A percentile compares a stretch with the other conserved stretches of the same genome.
phyloP scores from a whole-genome alignment of 805 yeast genomes.

The Ogataea pignaliae region DNA sequence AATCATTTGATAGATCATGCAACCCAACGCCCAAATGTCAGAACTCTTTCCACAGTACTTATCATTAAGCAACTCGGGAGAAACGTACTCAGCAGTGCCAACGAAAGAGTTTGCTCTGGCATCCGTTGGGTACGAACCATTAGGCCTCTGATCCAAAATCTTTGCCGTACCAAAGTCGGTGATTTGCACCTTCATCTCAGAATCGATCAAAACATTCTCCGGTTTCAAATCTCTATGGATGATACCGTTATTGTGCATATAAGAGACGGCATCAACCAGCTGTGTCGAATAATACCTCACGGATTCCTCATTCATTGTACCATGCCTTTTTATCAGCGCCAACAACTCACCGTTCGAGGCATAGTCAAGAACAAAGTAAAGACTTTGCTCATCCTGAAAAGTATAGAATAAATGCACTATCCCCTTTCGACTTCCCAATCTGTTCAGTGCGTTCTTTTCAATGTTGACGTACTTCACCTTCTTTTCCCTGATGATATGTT shows the following conservation, averaged over 20 bases:
- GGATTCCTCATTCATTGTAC: constrained; percentile 68
- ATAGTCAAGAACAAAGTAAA: constrained; percentile 73
- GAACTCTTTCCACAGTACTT: constrained; percentile 62
- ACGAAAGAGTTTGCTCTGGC: constrained; percentile 76
- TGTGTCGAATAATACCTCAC: constrained; percentile 69
- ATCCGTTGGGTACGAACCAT: constrained; percentile 59
- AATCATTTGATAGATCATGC: constrained; percentile 57
- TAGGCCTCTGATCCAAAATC: constrained; percentile 49
- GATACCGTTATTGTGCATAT: constrained; percentile 71
- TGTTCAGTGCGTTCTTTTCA: constrained; percentile 73
- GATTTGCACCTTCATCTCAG: constrained; percentile 55
- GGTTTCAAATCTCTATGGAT: constrained; percentile 83
- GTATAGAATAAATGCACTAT: constrained; percentile 69
- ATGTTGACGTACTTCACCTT: constrained; percentile 82
- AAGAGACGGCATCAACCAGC: constrained; percentile 65
- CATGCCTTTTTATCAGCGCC: constrained; percentile 59
- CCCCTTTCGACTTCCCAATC: constrained; percentile 58
- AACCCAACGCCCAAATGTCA: constrained; percentile 61
- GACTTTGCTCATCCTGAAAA: constrained; percentile 69
- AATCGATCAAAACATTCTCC: constrained; percentile 68
- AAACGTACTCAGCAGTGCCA: constrained; percentile 82
- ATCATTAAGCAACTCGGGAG: constrained; percentile 73
- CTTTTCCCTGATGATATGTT: constrained; percentile 75
- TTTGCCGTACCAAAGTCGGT: constrained; percentile 88
- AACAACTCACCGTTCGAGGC: constrained; percentile 78